Base-by-base conservation (phyloP, 768 basidiomycete species). In the Leccinum longicurvipes region DNA sequence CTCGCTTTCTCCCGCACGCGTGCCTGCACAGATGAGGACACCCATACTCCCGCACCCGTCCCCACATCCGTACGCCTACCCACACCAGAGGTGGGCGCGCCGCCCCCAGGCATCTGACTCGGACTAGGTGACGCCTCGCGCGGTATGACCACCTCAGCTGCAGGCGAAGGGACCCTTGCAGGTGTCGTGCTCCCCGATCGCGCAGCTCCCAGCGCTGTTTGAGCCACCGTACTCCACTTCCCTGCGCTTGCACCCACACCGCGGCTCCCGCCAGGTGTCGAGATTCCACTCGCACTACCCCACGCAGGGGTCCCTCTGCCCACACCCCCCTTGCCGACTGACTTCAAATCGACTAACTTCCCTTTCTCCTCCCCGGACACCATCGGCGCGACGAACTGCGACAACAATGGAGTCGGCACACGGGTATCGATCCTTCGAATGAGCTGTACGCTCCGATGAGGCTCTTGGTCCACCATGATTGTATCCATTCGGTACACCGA, bases 381-480 rank as follows among this genome's bases (percentile, higher is more conserved):
- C 1, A 72, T 77, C n/a, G 71, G 60, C 32, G 70, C 63, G 1
- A 44, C 64, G 64, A 3, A 72, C 63, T 69, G 64, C 1, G 91
- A 92, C 6, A 98, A 78, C 4, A 86, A 73, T 1, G 91, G 90
- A 1, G 63, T 67, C 0, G 94, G 93, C 6, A 91, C 73, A 23
- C 91, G 83, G 0, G 93, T 87, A 68, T 97, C 94, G 47, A 94
- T 72, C 14, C 92, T 82, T 31, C 91, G 80, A 49, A 91, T 75
- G 47, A 97, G 81, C 66, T 92, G 88, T 2, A 96, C 88, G 60
- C 91, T 87, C 47, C 91, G 78, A 65, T 89, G 81, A 0, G 96
- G 96, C 63, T 97, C 96, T 63, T 89, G 89, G 68, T 98, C 96
- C 19, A 99, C 83, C 76, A 93, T 84, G 62, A 89, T 83, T 0